These are phyloP conservation scores for Ceratocystis smalleyi DNA, from an alignment of 2,329 filamentous ascomycete genomes.

Conservation along the genomic window DNA sequence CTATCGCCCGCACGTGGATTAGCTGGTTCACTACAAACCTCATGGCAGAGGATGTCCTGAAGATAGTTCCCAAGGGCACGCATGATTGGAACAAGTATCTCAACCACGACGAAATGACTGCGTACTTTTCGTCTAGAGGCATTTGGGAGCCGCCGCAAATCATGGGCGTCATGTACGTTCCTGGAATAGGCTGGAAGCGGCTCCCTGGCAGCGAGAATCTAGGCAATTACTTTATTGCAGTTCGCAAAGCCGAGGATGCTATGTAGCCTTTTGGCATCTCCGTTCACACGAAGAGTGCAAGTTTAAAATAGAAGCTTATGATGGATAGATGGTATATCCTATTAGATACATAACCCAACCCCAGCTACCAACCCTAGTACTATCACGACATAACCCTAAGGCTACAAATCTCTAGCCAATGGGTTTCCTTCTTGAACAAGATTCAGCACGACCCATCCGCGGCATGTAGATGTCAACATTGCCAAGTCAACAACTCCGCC, in stretches of 20 bases:
- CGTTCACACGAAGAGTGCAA: neutral
- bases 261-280: neutral
- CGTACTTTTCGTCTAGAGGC: conserved; percentile 35
- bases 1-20: conserved; percentile 76
- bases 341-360: conserved; percentile 4
- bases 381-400: neutral
- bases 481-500: neutral
- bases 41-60: conserved; percentile 71
- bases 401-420: neutral
- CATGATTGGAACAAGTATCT: conserved; percentile 97
- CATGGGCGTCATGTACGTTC: conserved; percentile 80
- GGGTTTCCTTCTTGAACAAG: neutral
- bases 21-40: conserved; percentile 89
- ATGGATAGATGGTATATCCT: neutral
- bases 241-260: conserved; percentile 33
- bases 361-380: neutral
- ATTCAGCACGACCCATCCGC: neutral
- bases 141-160: conserved; percentile 46
- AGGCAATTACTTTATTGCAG: conserved; percentile 93
- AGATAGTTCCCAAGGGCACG: conserved; percentile 80
- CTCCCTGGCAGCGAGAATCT: conserved; percentile 66
- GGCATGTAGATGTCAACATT: neutral
- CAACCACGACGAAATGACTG: conserved; percentile 61
- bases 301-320: neutral
- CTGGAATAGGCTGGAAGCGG: conserved; percentile 77